Conservation (phyloP, 2,329 filamentous ascomycete species). For the Aspergillus fructus region DNA sequence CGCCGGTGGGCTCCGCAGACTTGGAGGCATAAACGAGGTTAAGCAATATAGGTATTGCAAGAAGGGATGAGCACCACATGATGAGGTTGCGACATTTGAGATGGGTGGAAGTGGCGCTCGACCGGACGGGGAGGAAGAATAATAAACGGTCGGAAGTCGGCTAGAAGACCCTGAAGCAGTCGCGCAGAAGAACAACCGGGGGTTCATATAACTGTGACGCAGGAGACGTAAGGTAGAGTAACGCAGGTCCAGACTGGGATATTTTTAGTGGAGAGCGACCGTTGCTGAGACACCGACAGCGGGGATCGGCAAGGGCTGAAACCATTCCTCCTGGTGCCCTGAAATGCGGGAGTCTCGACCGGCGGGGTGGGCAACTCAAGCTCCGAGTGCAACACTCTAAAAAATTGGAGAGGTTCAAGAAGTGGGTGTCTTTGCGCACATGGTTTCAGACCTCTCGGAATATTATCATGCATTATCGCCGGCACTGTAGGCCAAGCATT, state of each 20-base stretch:
- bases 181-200: not conserved
- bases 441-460: not conserved
- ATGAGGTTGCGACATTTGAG: slow-evolving; percentile 1
- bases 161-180: not conserved
- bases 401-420: too few relatives aligned
- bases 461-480: not conserved
- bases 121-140: not conserved
- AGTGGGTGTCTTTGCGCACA: not conserved
- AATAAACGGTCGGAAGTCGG: too few relatives aligned
- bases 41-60: slow-evolving; percentile 7
- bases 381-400: too few relatives aligned
- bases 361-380: too few relatives aligned
- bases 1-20: slow-evolving; percentile 17
- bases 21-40: slow-evolving; percentile 10
- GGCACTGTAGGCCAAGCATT: not conserved
- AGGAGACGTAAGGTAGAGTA: not conserved
- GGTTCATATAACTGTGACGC: not conserved
- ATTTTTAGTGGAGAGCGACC: not conserved
- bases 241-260: not conserved
- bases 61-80: not conserved
- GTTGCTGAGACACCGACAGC: not conserved
- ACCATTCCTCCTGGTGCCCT: not conserved
- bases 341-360: too few relatives aligned
- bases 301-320: not conserved
- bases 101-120: not conserved